Base-by-base conservation (phyloP, 495 filamentous ascomycete species). In the Aspergillus funiculosus region DNA sequence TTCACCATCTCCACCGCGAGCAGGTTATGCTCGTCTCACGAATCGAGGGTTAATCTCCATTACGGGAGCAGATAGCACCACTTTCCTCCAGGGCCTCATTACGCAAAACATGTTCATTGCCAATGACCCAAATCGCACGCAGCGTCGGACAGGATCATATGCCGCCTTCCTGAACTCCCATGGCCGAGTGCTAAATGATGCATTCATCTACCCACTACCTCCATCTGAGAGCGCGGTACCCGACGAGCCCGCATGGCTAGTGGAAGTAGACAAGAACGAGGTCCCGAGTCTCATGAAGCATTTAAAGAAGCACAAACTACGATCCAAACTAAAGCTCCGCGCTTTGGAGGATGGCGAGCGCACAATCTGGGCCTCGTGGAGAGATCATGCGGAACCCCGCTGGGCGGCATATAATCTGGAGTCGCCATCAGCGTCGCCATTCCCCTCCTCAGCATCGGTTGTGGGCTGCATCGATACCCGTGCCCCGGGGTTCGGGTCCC, bases 41-140 rank as follows among this genome's bases (percentile, higher is more conserved):
- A 79, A 82, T 56, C 86, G 92, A 19, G 77, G 79, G 19, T 74
- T 98, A 24, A 80, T 98, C 53, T 81, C 80, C 41, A 66, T 96
- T 39, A 75, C 80, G 34, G 92, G 92, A 32, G 63, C 66, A 37
- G 92, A 96, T 59, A 82, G 86, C 28, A 70, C 85, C 6, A 81
- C 82, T 29, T 96, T 84, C 69, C 80, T 98, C 9, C 91, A 96
- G 66, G 90, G 89, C 43, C 72, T 92, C 36, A 80, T 87, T 34
- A 94, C 90, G 0, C 76, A 79, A 46, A 85, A 89, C 52, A 77
- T 96, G 54, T 70, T 67, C 8, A 62, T 71, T 0, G 52, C 64
- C 9, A 69, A 70, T 40, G 68, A 71, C 48, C 50, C 61, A 53
- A 57, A 56, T 48, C 44, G 56, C 50, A 30, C 47, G 18, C 58